phyloP scores from a whole-genome alignment of 345 rosid species.

The Litchi chinensis region DNA sequence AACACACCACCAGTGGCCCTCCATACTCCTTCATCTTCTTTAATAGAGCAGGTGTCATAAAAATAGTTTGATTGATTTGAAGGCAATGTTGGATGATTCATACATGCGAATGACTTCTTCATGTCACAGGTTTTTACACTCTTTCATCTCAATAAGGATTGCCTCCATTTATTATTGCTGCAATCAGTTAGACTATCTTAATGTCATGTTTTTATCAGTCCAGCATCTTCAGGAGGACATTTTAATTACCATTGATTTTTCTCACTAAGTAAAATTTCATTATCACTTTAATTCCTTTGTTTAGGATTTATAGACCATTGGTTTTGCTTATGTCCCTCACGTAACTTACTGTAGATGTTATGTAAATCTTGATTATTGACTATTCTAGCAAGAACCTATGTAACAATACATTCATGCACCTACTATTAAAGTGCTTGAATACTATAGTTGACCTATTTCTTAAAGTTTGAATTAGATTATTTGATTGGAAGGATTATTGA shows the following conservation, averaged over 20 bases:
- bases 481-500: not conserved
- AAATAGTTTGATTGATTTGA: not conserved
- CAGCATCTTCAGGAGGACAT: not conserved
- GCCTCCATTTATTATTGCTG: not conserved
- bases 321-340: not conserved
- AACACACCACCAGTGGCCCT: not conserved
- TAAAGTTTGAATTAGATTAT: not conserved
- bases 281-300: not conserved
- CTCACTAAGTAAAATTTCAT: not conserved
- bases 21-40: not conserved
- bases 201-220: not conserved
- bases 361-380: not conserved
- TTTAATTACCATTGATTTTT: not conserved
- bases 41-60: not conserved
- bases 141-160: not conserved
- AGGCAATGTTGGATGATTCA: not conserved
- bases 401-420: not conserved
- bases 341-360: not conserved
- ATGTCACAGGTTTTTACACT: not conserved
- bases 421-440: no score
- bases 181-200: not conserved
- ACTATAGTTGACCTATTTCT: no score
- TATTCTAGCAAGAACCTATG: not conserved
- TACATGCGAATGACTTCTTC: not conserved
- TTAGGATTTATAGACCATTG: not conserved